Evolutionary conservation across 176 grass and related monocot genomes (phyloP).

Genomic region (maize (Zea mays)): DNA sequence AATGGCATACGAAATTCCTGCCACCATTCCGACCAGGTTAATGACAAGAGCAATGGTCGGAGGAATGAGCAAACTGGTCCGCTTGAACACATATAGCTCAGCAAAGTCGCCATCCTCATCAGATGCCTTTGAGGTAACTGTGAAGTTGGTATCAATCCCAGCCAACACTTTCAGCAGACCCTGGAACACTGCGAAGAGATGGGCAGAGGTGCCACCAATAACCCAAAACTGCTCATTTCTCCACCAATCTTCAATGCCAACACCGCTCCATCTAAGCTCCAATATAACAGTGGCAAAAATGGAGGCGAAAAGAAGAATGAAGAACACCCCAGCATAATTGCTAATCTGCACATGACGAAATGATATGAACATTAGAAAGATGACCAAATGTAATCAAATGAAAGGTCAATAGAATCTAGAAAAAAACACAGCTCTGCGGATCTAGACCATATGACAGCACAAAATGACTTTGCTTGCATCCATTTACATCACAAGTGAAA

Average conservation of each 20-base stretch:
- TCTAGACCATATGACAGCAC: constrained; percentile 2
- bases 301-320: constrained; percentile 82
- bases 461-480: background rate
- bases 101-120: too few species aligned
- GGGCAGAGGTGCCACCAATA: constrained; percentile 92
- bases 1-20: too few species aligned
- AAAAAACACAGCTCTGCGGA: background rate
- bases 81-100: too few species aligned
- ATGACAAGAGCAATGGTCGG: too few species aligned
- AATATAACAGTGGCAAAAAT: constrained; percentile 81
- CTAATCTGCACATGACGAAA: constrained; percentile 67
- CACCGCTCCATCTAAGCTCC: constrained; percentile 92
- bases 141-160: too few species aligned
- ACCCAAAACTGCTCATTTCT: constrained; percentile 97
- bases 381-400: background rate
- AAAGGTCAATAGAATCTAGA: constrained; percentile 17
- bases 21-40: too few species aligned
- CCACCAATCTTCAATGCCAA: constrained; percentile 93
- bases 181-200: constrained; percentile 93
- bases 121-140: too few species aligned
- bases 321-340: constrained; percentile 90
- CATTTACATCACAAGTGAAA: background rate
- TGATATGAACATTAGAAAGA: constrained; percentile 27
- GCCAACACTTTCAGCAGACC: too few species aligned
- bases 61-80: too few species aligned